phyloP scores from a whole-genome alignment of 225 moss, liverwort and hornwort genomes.

The Sphagnum tenellum region DNA sequence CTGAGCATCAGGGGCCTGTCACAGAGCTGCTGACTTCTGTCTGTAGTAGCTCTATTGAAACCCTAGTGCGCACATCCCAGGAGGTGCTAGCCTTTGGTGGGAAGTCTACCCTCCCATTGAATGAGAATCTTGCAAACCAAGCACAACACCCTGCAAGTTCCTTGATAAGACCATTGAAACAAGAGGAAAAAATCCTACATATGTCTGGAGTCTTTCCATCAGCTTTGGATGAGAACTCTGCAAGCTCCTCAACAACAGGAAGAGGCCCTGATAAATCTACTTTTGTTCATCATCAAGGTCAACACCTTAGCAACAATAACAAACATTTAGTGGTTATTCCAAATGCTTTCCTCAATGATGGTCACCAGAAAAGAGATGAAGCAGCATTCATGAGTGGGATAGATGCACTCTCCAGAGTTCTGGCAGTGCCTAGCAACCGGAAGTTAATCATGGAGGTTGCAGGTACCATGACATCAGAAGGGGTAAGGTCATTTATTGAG shows the following conservation, averaged over 20 bases:
- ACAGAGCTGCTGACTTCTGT: conserved; percentile 77
- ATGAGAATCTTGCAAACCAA: no score
- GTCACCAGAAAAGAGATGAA: conserved; percentile 13
- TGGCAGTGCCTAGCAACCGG: conserved; percentile 89
- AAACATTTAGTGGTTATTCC: no score
- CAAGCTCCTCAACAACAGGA: no score
- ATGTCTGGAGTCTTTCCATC: no score
- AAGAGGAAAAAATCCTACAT: no score
- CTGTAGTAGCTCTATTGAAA: conserved; percentile 62
- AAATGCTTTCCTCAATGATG: no score
- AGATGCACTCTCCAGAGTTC: conserved; percentile 65
- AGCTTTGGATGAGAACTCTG: not conserved
- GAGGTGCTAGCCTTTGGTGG: conserved; percentile 32
- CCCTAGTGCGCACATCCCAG: conserved; percentile 73
- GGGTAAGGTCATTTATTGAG: conserved; percentile 68
- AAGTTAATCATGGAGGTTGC: conserved; percentile 85
- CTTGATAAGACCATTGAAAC: no score
- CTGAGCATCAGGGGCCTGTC: conserved; percentile 52
- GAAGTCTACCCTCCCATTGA: no score
- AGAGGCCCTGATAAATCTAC: no score
- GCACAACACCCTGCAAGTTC: no score
- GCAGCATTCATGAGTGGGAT: conserved; percentile 33
- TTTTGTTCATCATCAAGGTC: not conserved
- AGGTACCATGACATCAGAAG: conserved; percentile 68
- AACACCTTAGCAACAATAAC: not conserved